These are phyloP conservation scores for Tricholoma furcatifolium DNA, from an alignment of 768 basidiomycete species.

Conservation along the genomic window DNA sequence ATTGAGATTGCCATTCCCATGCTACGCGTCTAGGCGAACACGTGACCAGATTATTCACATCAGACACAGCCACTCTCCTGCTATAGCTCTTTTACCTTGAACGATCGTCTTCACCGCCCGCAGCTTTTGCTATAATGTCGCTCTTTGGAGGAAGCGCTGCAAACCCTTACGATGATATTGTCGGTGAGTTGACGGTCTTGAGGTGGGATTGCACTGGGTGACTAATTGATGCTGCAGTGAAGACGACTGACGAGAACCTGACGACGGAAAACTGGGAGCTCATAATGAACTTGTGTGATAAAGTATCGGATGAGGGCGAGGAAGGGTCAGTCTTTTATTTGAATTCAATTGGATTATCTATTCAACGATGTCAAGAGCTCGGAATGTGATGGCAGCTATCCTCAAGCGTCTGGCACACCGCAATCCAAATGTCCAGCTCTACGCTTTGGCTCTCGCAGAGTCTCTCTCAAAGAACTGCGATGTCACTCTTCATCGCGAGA, in stretches of 20 bases:
- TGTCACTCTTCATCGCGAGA: conserved; percentile 76
- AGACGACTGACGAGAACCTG: conserved; percentile 97
- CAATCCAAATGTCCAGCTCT: conserved; percentile 95
- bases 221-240: conserved; percentile 50
- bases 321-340: conserved; percentile 58
- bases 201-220: neutral
- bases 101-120: conserved; percentile 3
- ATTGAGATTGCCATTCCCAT: neutral
- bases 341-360: neutral
- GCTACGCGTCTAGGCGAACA: neutral
- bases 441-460: conserved; percentile 84
- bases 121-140: conserved; percentile 39
- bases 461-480: conserved; percentile 91
- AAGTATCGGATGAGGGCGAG: conserved; percentile 87
- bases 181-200: conserved; percentile 49
- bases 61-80: conserved; percentile 27
- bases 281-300: conserved; percentile 93
- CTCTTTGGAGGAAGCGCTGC: conserved; percentile 59
- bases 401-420: conserved; percentile 92
- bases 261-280: conserved; percentile 96
- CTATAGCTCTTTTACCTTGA: neutral
- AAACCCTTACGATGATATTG: conserved; percentile 89
- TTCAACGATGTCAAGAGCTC: conserved; percentile 61
- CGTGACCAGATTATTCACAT: neutral
- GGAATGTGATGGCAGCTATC: conserved; percentile 78